Evolutionary conservation across 805 yeast species (phyloP).

Genomic region (Blastobotrys peoriensis): DNA sequence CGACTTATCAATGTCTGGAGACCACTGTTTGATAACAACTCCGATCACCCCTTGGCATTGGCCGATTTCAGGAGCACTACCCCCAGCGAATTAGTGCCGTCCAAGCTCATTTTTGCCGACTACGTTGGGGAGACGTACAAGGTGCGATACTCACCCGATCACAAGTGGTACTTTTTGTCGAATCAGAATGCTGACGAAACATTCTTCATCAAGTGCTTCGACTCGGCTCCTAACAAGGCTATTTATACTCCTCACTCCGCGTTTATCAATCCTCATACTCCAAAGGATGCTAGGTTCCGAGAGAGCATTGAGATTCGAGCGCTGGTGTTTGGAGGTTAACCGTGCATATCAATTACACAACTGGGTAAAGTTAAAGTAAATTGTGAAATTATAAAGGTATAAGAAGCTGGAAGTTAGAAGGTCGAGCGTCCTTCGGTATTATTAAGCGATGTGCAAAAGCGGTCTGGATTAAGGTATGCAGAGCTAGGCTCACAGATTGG

Average conservation of each 20-base stretch:
- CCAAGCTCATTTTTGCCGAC: conserved; percentile 18
- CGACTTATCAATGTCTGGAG: conserved; percentile 25
- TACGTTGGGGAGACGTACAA: conserved; percentile 21
- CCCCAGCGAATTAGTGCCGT: conserved; percentile 15
- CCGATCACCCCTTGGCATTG: conserved; percentile 20
- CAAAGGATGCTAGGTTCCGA: conserved; percentile 16
- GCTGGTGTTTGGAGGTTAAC: conserved; percentile 16
- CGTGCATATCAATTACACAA: too few species aligned
- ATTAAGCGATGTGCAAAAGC: too few species aligned
- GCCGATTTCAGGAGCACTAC: conserved; percentile 17
- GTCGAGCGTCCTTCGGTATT: too few species aligned
- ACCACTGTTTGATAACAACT: conserved; percentile 17
- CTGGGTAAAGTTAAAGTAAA: too few species aligned
- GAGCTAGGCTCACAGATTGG: too few species aligned
- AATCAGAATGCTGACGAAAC: conserved; percentile 19
- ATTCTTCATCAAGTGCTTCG: conserved; percentile 15
- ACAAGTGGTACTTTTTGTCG: conserved; percentile 17
- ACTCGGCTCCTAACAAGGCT: conserved; percentile 18
- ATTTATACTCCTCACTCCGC: conserved; percentile 23
- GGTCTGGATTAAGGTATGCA: too few species aligned
- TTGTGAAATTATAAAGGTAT: too few species aligned
- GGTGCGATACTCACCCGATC: conserved; percentile 17
- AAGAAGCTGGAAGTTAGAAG: too few species aligned
- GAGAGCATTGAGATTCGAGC: conserved; percentile 24
- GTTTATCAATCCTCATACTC: conserved; percentile 20